These are phyloP conservation scores for Apiospora marii DNA, from an alignment of 2,329 filamentous ascomycete genomes.

Conservation along the genomic window DNA sequence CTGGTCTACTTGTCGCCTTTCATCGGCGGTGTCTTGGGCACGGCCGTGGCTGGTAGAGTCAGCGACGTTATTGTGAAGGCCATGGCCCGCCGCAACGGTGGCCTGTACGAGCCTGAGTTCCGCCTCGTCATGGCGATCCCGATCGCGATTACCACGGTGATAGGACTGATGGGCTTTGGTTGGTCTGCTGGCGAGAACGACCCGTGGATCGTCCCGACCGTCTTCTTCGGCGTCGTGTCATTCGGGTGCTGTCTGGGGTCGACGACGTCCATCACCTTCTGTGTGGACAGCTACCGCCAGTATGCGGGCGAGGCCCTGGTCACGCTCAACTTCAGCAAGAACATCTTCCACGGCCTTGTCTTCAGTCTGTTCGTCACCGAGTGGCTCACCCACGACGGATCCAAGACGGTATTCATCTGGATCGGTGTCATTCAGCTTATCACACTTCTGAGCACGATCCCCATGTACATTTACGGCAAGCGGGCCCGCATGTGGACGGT, in stretches of 20 bases:
- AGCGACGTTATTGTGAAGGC: slow-evolving; percentile 84
- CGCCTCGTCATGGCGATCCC: slow-evolving; percentile 87
- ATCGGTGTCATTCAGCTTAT: slow-evolving; percentile 87
- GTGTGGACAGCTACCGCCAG: slow-evolving; percentile 90
- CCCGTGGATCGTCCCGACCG: slow-evolving; percentile 87
- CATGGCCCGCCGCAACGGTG: slow-evolving; percentile 87
- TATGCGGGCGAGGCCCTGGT: slow-evolving; percentile 95
- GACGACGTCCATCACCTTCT: slow-evolving; percentile 93
- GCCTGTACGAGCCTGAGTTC: slow-evolving; percentile 94
- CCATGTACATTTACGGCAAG: slow-evolving; percentile 96
- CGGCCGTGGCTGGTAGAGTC: slow-evolving; percentile 86
- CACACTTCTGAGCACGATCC: slow-evolving; percentile 77
- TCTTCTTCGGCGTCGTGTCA: slow-evolving; percentile 91
- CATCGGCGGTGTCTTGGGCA: slow-evolving; percentile 87
- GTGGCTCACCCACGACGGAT: slow-evolving; percentile 80
- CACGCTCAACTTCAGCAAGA: slow-evolving; percentile 94
- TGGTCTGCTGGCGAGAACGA: slow-evolving; percentile 83
- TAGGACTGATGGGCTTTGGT: slow-evolving; percentile 95
- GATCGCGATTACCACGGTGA: slow-evolving; percentile 77
- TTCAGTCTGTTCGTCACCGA: slow-evolving; percentile 88
- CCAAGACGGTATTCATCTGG: slow-evolving; percentile 80
- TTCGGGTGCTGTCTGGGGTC: slow-evolving; percentile 92
- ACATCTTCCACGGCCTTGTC: slow-evolving; percentile 87
- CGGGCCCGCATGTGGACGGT: slow-evolving; percentile 80
- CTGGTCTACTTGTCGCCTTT: slow-evolving; percentile 92